These are phyloP conservation scores for Penicillium sp. DNA, from an alignment of 2,329 filamentous ascomycete species.

Conservation along the genomic window DNA sequence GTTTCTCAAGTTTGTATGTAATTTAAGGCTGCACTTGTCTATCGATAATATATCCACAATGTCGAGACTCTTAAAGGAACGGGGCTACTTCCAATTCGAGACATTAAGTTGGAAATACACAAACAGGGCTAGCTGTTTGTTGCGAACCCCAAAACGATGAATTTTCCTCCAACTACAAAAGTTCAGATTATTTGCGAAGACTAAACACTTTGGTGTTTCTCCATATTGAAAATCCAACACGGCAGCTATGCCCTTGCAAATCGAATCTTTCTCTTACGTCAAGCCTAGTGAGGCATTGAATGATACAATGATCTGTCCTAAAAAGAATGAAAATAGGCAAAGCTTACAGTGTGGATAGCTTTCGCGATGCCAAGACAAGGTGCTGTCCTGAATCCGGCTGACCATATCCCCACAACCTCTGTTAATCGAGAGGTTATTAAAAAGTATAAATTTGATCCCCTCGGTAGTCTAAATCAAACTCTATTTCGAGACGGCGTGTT, in stretches of 20 bases:
- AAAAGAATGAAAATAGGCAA: background rate
- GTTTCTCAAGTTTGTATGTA: no score
- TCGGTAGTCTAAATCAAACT: constrained; percentile 5
- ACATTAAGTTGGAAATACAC: background rate
- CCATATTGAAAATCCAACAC: no score
- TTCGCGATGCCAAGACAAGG: background rate
- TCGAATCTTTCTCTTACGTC: no score
- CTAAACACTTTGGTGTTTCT: no score
- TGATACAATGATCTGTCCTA: no score
- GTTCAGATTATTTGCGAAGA: no score
- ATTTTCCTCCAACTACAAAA: no score
- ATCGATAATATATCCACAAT: background rate
- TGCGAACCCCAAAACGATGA: no score
- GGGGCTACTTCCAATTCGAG: background rate
- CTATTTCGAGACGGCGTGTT: background rate
- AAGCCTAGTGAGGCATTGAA: no score
- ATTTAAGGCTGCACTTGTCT: no score
- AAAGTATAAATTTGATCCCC: background rate
- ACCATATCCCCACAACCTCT: background rate
- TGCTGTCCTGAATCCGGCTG: background rate
- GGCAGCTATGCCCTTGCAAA: no score
- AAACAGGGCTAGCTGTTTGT: no score
- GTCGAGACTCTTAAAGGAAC: background rate
- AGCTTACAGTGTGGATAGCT: background rate
- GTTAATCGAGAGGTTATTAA: background rate